Conservation (phyloP, 1,139 yeast species). For the Protomyces arabidopsidicola region DNA sequence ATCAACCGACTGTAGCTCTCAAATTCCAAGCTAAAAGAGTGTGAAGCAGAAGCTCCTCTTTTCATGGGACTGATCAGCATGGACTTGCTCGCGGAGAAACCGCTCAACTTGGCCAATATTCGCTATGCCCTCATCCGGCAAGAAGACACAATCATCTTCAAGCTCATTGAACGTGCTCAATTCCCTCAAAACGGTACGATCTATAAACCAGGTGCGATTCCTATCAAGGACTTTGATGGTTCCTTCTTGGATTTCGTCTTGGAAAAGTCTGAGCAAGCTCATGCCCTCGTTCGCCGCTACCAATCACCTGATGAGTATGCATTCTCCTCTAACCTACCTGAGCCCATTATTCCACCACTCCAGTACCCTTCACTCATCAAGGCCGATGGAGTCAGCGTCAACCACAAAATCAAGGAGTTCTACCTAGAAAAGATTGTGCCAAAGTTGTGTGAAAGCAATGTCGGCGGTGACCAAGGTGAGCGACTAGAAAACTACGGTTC, state of each 20-base stretch:
- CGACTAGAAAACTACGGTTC: constrained; percentile 85
- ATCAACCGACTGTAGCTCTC: too few species aligned
- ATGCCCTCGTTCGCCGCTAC: constrained; percentile 75
- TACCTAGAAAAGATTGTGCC: constrained; percentile 75
- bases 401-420: constrained; percentile 58
- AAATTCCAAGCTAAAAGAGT: neutral
- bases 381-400: constrained; percentile 70
- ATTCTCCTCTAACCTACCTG: constrained; percentile 60
- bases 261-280: constrained; percentile 67
- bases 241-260: constrained; percentile 85
- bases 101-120: constrained; percentile 72
- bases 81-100: constrained; percentile 69
- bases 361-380: constrained; percentile 74
- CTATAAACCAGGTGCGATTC: constrained; percentile 56
- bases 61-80: constrained; percentile 41
- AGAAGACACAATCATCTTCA: constrained; percentile 95
- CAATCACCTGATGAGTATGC: constrained; percentile 96
- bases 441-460: constrained; percentile 51
- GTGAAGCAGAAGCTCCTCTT: neutral
- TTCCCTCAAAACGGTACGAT: constrained; percentile 72
- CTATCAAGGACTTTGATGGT: constrained; percentile 66
- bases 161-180: constrained; percentile 87
- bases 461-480: constrained; percentile 44
- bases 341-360: constrained; percentile 71
- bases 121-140: constrained; percentile 79